phyloP scores from a whole-genome alignment of 768 basidiomycete species.

The Lanmaoa rubissima region DNA sequence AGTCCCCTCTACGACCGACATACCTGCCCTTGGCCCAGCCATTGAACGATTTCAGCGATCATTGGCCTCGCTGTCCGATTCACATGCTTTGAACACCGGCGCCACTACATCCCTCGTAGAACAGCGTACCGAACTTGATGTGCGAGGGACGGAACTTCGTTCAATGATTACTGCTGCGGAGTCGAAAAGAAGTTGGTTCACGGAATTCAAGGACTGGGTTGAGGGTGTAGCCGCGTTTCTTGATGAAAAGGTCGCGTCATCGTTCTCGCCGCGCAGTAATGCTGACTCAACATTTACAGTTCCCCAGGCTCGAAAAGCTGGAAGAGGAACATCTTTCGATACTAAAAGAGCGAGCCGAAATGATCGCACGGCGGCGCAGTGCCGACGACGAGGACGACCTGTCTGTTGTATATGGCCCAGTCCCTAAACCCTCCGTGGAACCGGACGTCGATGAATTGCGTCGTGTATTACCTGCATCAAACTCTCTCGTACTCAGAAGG shows the following conservation, averaged over 20 bases:
- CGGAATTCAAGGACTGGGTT: constrained; percentile 73
- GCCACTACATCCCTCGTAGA: constrained; percentile 55
- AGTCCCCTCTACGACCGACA: constrained; percentile 66
- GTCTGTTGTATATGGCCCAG: constrained; percentile 59
- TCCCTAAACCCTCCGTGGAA: constrained; percentile 34
- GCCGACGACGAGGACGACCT: constrained; percentile 83
- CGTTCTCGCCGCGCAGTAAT: neutral
- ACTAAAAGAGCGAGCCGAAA: constrained; percentile 67
- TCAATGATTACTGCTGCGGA: constrained; percentile 74
- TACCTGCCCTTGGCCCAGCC: constrained; percentile 64
- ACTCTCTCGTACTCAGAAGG: constrained; percentile 44
- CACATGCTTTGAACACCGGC: constrained; percentile 62
- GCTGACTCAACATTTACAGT: constrained; percentile 42
- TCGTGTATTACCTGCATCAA: constrained; percentile 45
- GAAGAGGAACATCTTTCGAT: constrained; percentile 75
- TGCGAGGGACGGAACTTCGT: constrained; percentile 70
- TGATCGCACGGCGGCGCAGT: constrained; percentile 65
- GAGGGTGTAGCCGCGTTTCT: constrained; percentile 83
- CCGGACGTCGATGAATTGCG: constrained; percentile 62
- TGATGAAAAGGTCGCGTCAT: constrained; percentile 71
- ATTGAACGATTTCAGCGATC: constrained; percentile 60
- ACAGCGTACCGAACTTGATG: constrained; percentile 63
- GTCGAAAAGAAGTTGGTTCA: constrained; percentile 79
- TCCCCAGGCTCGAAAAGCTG: constrained; percentile 71
- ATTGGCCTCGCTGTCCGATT: constrained; percentile 58